A percentile compares a stretch with the other conserved stretches of the same genome.
These are phyloP conservation scores for Kodamaea leandrae DNA, from an alignment of 805 yeast genomes.

Conservation along the genomic window DNA sequence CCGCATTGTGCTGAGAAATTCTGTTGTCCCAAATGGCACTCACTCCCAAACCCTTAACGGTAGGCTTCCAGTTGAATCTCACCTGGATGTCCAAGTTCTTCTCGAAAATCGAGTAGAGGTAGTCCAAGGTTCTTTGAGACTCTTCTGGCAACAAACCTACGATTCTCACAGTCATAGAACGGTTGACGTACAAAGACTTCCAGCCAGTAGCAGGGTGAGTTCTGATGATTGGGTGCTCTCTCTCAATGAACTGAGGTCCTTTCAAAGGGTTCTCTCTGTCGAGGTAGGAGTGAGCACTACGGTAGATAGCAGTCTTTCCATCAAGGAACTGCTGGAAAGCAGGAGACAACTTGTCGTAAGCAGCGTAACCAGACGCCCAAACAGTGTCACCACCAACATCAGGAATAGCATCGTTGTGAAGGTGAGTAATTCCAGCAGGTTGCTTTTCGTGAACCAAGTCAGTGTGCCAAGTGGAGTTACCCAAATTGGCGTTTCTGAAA, in stretches of 20 bases:
- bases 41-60: conserved; percentile 15
- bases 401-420: conserved; percentile 35
- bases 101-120: conserved; percentile 14
- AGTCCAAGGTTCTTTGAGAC: conserved; percentile 16
- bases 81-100: conserved; percentile 21
- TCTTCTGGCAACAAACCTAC: conserved; percentile 31
- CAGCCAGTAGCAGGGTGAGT: conserved; percentile 36
- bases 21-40: conserved; percentile 64
- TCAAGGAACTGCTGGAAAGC: conserved; percentile 50
- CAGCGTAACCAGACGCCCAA: conserved; percentile 59
- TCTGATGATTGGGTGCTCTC: conserved; percentile 31
- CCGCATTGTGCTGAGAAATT: conserved; percentile 51
- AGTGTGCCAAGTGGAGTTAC: conserved; percentile 34
- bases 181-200: conserved; percentile 30
- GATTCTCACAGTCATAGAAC: conserved; percentile 30
- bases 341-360: conserved; percentile 54
- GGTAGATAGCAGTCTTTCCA: conserved; percentile 47
- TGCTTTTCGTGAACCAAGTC: conserved; percentile 37
- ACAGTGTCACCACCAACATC: conserved; percentile 53
- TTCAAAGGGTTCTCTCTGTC: conserved; percentile 34
- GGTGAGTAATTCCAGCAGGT: conserved; percentile 39
- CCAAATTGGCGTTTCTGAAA: conserved; percentile 26
- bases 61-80: conserved; percentile 19
- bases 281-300: conserved; percentile 39
- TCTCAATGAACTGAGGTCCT: conserved; percentile 28